phyloP scores from a whole-genome alignment of 306 rosid species.

The Begonia peltatifolia region DNA sequence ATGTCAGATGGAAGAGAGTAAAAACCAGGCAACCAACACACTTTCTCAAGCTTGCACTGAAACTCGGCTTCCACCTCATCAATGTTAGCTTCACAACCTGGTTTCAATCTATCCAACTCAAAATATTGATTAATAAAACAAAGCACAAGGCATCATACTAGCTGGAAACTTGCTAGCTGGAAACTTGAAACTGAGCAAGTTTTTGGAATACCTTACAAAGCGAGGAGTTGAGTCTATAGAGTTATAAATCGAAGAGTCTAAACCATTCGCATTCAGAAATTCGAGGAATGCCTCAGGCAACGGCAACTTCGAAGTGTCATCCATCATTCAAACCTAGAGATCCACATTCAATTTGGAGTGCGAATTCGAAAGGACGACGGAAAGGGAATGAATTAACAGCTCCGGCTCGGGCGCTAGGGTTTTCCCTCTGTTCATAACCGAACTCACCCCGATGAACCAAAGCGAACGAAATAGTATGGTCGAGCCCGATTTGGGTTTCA shows the following conservation, averaged over 20 bases:
- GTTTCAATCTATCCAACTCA: slow-evolving; percentile 42
- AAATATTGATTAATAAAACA: not conserved
- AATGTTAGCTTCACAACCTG: slow-evolving; percentile 45
- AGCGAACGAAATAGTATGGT: no score
- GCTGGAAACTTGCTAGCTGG: not conserved
- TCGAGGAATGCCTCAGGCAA: slow-evolving; percentile 49
- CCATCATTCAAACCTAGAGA: slow-evolving; percentile 19
- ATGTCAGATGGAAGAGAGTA: slow-evolving; percentile 53
- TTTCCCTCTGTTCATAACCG: no score
- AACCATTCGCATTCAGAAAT: slow-evolving; percentile 47
- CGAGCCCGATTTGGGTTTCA: no score
- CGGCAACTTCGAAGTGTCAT: slow-evolving; percentile 20
- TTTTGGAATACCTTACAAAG: slow-evolving; percentile 47
- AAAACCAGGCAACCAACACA: slow-evolving; percentile 62
- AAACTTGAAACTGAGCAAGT: not conserved
- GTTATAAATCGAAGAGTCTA: slow-evolving; percentile 61
- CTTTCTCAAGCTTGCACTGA: slow-evolving; percentile 40
- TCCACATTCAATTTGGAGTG: not conserved
- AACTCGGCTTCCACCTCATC: slow-evolving; percentile 59
- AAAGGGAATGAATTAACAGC: not conserved
- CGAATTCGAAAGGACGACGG: not conserved
- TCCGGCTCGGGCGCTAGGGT: no score
- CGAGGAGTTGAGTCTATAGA: slow-evolving; percentile 61
- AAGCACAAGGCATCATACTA: not conserved
- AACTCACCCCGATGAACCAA: no score